phyloP scores from a whole-genome alignment of 2,329 filamentous ascomycete genomes.

The Sporothrix pallida region DNA sequence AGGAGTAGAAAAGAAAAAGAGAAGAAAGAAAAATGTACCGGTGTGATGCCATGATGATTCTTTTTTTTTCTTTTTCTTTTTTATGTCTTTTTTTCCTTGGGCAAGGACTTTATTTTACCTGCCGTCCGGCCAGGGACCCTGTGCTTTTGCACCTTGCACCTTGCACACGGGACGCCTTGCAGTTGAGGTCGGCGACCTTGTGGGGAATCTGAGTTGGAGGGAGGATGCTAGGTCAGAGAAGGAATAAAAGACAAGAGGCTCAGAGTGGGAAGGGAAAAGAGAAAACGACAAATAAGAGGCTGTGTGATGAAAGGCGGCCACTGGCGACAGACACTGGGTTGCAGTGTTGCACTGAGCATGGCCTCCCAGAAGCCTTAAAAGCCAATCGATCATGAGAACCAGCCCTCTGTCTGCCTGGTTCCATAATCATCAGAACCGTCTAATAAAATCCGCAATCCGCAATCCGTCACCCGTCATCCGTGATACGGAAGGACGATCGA shows the following conservation, averaged over 20 bases:
- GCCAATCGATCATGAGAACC: slow-evolving; percentile 1
- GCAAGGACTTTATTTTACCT: background rate
- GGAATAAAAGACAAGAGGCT: background rate
- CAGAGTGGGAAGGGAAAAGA: too few relatives aligned
- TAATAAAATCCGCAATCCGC: too few relatives aligned
- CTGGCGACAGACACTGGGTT: background rate
- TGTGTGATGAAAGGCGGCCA: background rate
- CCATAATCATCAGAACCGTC: background rate
- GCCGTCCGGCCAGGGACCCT: background rate
- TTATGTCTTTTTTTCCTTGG: background rate
- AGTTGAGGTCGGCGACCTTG: slow-evolving; percentile 27
- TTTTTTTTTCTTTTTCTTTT: background rate
- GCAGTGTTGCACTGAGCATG: too few relatives aligned
- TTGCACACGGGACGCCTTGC: slow-evolving; percentile 5
- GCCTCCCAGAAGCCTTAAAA: too few relatives aligned
- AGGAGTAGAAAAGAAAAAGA: background rate
- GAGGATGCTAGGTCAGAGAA: too few relatives aligned
- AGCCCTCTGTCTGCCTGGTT: slow-evolving; percentile 9
- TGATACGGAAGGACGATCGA: slow-evolving; percentile 18
- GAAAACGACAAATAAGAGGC: background rate
- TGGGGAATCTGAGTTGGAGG: background rate
- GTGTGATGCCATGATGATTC: background rate
- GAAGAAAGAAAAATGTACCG: background rate
- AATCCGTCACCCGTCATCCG: slow-evolving; percentile 2
- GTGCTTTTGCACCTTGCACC: background rate